A percentile compares a stretch with the other conserved stretches of the same genome.
Conservation (phyloP, 805 yeast species). For the Schwanniomyces vanrijiae region DNA sequence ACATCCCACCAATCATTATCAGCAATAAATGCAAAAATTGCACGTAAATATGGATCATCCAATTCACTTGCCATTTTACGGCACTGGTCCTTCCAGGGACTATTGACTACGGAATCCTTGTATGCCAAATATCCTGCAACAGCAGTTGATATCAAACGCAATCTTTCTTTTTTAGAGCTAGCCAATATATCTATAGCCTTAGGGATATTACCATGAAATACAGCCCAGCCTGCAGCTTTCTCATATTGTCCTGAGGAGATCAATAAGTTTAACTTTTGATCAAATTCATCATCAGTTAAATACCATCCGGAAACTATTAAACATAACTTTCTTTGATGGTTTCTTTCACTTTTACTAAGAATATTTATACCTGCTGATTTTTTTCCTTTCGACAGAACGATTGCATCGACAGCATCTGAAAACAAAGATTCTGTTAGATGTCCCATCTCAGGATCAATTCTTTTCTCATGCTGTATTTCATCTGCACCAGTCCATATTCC, state of each 20-base stretch:
- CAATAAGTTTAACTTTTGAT: slow-evolving; percentile 59
- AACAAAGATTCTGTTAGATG: slow-evolving; percentile 39
- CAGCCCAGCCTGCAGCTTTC: slow-evolving; percentile 98
- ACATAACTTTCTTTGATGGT: slow-evolving; percentile 73
- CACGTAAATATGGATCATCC: slow-evolving; percentile 85
- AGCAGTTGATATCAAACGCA: slow-evolving; percentile 85
- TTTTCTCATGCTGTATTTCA: slow-evolving; percentile 45
- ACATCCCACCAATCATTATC: slow-evolving; percentile 98
- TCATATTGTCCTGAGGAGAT: slow-evolving; percentile 63
- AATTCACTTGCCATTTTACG: slow-evolving; percentile 84
- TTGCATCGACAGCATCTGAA: slow-evolving; percentile 51
- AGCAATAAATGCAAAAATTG: slow-evolving; percentile 89
- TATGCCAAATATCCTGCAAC: slow-evolving; percentile 85
- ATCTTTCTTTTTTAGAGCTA: slow-evolving; percentile 66
- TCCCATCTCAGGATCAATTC: slow-evolving; percentile 33
- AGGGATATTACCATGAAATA: slow-evolving; percentile 84
- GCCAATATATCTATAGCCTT: slow-evolving; percentile 80
- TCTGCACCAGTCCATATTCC: slow-evolving; percentile 85
- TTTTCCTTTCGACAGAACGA: slow-evolving; percentile 49
- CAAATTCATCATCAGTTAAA: slow-evolving; percentile 71
- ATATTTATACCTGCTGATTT: slow-evolving; percentile 47
- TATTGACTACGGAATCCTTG: slow-evolving; percentile 55
- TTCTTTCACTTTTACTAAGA: slow-evolving; percentile 46
- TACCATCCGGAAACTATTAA: slow-evolving; percentile 90
- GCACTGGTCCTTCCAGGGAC: slow-evolving; percentile 92